These are phyloP conservation scores for Arthrobotrys conoides DNA, from an alignment of 2,329 filamentous ascomycete species.

Conservation along the genomic window DNA sequence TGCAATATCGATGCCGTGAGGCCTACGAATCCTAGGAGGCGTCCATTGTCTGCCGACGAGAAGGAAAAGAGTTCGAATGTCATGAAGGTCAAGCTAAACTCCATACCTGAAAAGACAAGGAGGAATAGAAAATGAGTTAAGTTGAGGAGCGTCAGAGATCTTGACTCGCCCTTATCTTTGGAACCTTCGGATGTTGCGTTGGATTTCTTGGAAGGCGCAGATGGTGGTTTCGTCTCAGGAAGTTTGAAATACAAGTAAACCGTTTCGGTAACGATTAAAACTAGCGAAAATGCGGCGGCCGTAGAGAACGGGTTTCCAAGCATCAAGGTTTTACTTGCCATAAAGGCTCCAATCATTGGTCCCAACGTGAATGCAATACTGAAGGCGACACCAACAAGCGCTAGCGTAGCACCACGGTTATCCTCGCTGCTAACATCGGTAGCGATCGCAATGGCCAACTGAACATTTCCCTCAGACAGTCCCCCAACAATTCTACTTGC, in stretches of 20 bases:
- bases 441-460: constrained; percentile 94
- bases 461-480: constrained; percentile 95
- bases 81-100: constrained; percentile 97
- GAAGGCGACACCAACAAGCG: constrained; percentile 95
- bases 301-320: constrained; percentile 90
- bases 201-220: constrained; percentile 65
- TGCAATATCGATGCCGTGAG: constrained; percentile 93
- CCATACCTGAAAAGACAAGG: constrained; percentile 97
- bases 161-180: constrained; percentile 50
- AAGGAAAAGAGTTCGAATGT: constrained; percentile 94
- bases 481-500: constrained; percentile 93
- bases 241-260: constrained; percentile 85
- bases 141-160: constrained; percentile 77
- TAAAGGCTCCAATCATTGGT: constrained; percentile 87
- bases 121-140: constrained; percentile 89
- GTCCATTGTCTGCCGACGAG: constrained; percentile 82
- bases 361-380: constrained; percentile 97
- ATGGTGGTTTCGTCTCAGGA: constrained; percentile 86
- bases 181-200: constrained; percentile 60
- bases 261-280: constrained; percentile 88
- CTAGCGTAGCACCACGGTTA: constrained; percentile 91
- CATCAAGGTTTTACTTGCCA: constrained; percentile 82
- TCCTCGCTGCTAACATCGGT: constrained; percentile 92
- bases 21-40: constrained; percentile 89
- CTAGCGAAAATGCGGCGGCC: constrained; percentile 87